Conservation (phyloP, 2,329 filamentous ascomycete species). For the Gnomoniopsis sp. region DNA sequence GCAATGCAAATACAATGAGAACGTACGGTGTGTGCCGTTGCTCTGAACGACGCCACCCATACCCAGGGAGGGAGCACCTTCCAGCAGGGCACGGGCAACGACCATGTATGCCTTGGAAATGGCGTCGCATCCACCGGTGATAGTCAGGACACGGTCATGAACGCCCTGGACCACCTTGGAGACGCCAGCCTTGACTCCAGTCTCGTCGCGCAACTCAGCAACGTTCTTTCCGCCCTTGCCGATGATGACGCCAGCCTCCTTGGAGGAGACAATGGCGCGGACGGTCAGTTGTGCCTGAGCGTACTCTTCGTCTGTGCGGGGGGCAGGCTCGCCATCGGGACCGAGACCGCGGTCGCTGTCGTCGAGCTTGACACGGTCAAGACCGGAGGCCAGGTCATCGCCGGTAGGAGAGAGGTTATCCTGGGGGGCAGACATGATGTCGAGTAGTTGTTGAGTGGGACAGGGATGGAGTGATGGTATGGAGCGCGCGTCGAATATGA, state of each 20-base stretch:
- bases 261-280: constrained; percentile 96
- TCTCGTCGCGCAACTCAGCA: constrained; percentile 93
- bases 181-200: constrained; percentile 94
- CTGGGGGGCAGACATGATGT: constrained; percentile 60
- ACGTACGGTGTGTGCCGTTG: constrained; percentile 92
- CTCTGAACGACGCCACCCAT: constrained; percentile 88
- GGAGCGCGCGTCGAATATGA: background rate
- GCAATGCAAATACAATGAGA: background rate
- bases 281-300: constrained; percentile 88
- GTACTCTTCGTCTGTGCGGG: constrained; percentile 96
- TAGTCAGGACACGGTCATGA: constrained; percentile 93
- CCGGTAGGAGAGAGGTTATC: constrained; percentile 56
- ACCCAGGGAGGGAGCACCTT: constrained; percentile 90
- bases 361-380: constrained; percentile 65
- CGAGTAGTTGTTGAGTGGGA: background rate
- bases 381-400: constrained; percentile 56
- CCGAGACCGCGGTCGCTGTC: constrained; percentile 60
- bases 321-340: constrained; percentile 72
- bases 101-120: constrained; percentile 91
- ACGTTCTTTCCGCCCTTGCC: constrained; percentile 99
- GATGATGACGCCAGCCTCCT: constrained; percentile 98
- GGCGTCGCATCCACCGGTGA: constrained; percentile 83
- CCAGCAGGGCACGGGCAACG: constrained; percentile 85
- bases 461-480: background rate
- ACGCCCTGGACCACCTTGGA: constrained; percentile 98